Base-by-base conservation (phyloP, 2,329 filamentous ascomycete species). In the Hypoxylon sp. region DNA sequence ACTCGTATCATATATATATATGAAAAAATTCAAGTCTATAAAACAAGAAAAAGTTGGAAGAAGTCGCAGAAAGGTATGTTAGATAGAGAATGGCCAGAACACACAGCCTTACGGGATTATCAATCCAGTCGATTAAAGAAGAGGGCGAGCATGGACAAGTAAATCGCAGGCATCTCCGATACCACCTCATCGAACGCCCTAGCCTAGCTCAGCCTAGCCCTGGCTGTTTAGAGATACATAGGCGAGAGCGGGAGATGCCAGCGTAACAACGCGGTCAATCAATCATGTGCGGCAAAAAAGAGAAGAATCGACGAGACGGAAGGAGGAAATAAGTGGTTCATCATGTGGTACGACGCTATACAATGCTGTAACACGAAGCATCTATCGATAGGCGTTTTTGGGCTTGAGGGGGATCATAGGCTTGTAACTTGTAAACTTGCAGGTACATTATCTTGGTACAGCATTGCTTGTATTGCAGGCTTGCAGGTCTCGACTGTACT, bases 171-270 rank as follows among this genome's bases (percentile, higher is more conserved):
- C 55, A 64, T 64, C 59, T 67, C 55, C 50, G 44, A 70, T 70
- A 65, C 67, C 52, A 70, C 67, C 55, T 59, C 63, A 48, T 63
- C 44, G 51, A 37, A 19, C 24, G 22, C 62, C 63, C 56, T 53
- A 53, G n/a, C 67, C 67, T 60, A 64, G 59, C 63, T 63, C 60
- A 70, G 63, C 39, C 42, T 70, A 67, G 67, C 26, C 52, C 39
- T 42, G 22, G 55, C 61, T 65, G n/a, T 52, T 60, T 64, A 52
- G 19, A 63, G 60, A 56, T 64, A 62, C 42, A 56, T 68, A 68
- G 59, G 65, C 65, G 65, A 67, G 57, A 6, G 22, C 50, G 53
- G 60, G 60, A 55, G 46, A 54, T 46, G 46, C 65, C 50, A 68
- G 42, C 47, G 61, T 68, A 24, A 37, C 47, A 68, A 53, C 31